Evolutionary conservation across 2,329 filamentous ascomycete genomes (phyloP).

Genomic region (Aureobasidium sp.): DNA sequence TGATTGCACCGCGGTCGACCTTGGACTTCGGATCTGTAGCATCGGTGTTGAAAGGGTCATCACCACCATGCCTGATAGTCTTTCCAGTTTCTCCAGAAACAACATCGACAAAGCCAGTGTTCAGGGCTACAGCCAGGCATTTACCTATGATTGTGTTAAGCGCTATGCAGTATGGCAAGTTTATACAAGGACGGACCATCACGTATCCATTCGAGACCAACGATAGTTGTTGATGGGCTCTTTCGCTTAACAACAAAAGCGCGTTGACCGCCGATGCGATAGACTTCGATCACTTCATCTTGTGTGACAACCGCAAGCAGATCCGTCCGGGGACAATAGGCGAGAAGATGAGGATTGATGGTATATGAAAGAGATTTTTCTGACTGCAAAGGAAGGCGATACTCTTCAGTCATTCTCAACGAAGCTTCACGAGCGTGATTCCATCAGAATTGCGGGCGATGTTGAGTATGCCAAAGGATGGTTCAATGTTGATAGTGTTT

Average conservation of each 20-base stretch:
- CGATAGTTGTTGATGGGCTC: constrained; percentile 29
- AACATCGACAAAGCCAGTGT: constrained; percentile 68
- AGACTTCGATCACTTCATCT: constrained; percentile 65
- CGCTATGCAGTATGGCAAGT: neutral
- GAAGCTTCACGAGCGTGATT: no score
- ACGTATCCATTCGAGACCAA: constrained; percentile 40
- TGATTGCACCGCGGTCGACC: neutral
- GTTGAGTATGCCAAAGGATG: neutral
- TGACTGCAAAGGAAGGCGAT: constrained; percentile 30
- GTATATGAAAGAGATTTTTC: constrained; percentile 52
- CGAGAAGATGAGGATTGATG: constrained; percentile 53
- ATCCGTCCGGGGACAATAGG: constrained; percentile 80
- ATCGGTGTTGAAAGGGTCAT: constrained; percentile 12
- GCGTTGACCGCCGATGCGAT: constrained; percentile 68
- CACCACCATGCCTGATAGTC: constrained; percentile 59
- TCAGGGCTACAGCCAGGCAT: constrained; percentile 70
- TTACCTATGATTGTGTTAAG: neutral
- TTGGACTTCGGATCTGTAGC: neutral
- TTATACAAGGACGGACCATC: constrained; percentile 29
- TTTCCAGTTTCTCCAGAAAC: constrained; percentile 77
- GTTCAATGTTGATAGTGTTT: neutral
- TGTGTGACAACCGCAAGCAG: constrained; percentile 67
- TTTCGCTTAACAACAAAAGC: constrained; percentile 50
- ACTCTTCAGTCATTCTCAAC: neutral
- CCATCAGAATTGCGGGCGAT: neutral